Base-by-base conservation (phyloP, 345 rosid genomes). In the Pseudoturritis turrita region DNA sequence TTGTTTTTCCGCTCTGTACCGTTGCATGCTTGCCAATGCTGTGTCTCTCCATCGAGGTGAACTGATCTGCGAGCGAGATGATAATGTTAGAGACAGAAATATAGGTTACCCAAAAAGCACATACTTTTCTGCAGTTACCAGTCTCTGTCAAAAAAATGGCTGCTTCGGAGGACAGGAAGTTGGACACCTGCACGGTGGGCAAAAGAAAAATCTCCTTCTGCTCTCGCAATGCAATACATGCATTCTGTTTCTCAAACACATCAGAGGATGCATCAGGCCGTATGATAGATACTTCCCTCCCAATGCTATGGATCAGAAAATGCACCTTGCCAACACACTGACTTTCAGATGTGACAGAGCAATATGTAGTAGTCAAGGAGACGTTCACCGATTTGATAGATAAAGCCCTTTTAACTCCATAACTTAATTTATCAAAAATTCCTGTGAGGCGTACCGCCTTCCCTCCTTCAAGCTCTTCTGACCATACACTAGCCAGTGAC, bases 181-280 rank as follows among this genome's bases (percentile, higher is more conserved):
- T 93, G 72, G 88, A 84, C 70, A 93, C 92, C 44, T 78, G 81
- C 52, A 93, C 88, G 10, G 98, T 93, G 35, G 98, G 98, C 28
- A 90, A 89, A 74, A 93, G 84, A 81, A 87, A 89, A 66, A 93
- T 84, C 79, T 93, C 97, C 81, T 81, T 89, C 75, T 90, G 97
- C 84, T 86, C 89, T 73, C 77, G 89, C 79, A 93, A 74, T 69
- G 94, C 84, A 65, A 83, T 78, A 41, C 81, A 68, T 67, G 85
- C 49, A 66, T 73, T 81, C 78, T 51, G 79, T 75, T 53, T 80
- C 77, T 74, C 81, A 44, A 66, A 65, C 21, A 71, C 77, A 64
- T 80, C 89, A 64, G 72, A 62, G 58, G 81, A 60, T 43, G 72
- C 80, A 77, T 84, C 91, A 70, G 88, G 94, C 68, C 84, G 84